These are phyloP conservation scores for Pseudogymnoascus sp. DNA, from an alignment of 2,329 filamentous ascomycete genomes.

Conservation along the genomic window DNA sequence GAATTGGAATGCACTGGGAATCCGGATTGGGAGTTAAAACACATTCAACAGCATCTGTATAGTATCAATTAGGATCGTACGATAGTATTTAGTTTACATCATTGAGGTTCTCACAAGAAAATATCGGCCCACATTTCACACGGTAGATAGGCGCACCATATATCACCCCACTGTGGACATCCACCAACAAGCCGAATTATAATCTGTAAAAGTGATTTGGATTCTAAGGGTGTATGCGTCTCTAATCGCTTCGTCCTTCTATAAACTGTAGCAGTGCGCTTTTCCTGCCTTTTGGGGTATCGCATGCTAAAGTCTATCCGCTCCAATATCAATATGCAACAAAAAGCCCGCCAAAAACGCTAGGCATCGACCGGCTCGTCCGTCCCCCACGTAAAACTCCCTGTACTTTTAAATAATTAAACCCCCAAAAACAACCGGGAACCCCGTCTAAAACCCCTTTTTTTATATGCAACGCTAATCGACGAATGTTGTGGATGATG, in stretches of 20 bases:
- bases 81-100: neutral
- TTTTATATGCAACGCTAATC: slow-evolving; percentile 7
- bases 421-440: neutral
- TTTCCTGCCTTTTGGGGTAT: neutral
- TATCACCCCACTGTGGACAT: neutral
- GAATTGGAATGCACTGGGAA: neutral
- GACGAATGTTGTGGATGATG: slow-evolving; percentile 1
- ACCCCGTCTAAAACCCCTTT: neutral
- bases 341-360: neutral
- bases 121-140: neutral
- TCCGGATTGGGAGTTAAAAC: neutral
- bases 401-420: neutral
- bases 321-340: slow-evolving; percentile 1
- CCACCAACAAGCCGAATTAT: neutral
- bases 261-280: neutral
- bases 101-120: neutral
- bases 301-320: slow-evolving; percentile 1
- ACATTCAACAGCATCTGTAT: neutral
- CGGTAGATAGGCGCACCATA: neutral
- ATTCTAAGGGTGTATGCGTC: neutral
- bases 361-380: neutral
- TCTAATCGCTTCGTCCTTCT: neutral
- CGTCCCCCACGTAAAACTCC: neutral
- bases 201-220: neutral
- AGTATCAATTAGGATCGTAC: neutral